Percentiles rank a stretch among this genome's conserved stretches.
Conservation (phyloP, 208 protist species). For the Angomonas ambiguus region DNA sequence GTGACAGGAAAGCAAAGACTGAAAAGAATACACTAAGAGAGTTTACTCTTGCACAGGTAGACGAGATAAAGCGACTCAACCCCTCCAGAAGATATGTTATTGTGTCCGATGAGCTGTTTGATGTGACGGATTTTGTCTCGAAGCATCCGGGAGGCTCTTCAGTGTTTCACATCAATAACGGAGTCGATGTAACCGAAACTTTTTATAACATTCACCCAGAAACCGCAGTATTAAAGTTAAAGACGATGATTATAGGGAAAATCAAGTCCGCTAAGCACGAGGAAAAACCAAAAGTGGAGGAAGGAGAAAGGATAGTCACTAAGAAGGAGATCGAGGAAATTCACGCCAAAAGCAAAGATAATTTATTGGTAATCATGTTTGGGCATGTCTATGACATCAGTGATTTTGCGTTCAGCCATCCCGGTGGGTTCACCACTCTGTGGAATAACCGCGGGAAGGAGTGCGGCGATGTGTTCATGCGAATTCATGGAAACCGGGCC, state of each 20-base stretch:
- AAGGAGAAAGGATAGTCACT: constrained; percentile 8
- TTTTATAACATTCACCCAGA: constrained; percentile 30
- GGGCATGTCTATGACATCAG: constrained; percentile 55
- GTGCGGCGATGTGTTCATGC: constrained; percentile 58
- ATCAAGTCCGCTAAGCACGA: neutral
- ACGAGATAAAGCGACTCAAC: constrained; percentile 14
- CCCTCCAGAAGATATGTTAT: constrained; percentile 15
- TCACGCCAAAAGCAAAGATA: constrained; percentile 19
- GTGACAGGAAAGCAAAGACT: too few relatives aligned
- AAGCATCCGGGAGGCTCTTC: constrained; percentile 73
- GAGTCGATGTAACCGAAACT: constrained; percentile 30
- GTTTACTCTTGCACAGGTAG: constrained; percentile 9
- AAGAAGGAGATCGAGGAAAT: constrained; percentile 20
- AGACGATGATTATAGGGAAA: constrained; percentile 18
- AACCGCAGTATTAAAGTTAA: constrained; percentile 9
- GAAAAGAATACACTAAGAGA: neutral
- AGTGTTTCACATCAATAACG: constrained; percentile 30
- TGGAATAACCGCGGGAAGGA: constrained; percentile 51
- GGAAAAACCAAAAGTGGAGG: neutral
- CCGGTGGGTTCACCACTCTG: constrained; percentile 39
- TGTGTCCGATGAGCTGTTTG: constrained; percentile 79
- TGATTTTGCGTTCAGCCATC: constrained; percentile 36
- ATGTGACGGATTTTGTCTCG: constrained; percentile 70
- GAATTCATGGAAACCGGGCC: constrained; percentile 54
- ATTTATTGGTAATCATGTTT: constrained; percentile 42